Conservation (phyloP, 768 basidiomycete genomes). For the Leucocoprinus sp. region DNA sequence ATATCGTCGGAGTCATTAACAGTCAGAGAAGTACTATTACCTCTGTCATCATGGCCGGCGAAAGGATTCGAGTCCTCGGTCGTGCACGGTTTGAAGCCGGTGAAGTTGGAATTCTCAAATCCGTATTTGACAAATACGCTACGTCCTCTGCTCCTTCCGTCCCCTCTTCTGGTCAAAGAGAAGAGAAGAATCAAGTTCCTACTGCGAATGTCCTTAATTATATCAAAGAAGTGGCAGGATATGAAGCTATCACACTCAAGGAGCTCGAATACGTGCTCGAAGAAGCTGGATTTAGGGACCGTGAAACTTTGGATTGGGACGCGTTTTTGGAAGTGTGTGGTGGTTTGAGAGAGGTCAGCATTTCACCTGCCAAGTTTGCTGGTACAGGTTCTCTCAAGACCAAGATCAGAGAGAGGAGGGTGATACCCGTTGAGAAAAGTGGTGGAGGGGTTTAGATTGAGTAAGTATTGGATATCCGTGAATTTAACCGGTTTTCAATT, state of each 20-base stretch:
- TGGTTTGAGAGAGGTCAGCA: slow-evolving; percentile 59
- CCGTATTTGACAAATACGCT: slow-evolving; percentile 30
- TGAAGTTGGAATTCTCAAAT: slow-evolving; percentile 32
- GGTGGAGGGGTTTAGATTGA: slow-evolving; percentile 40
- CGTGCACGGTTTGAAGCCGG: slow-evolving; percentile 38
- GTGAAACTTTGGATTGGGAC: slow-evolving; percentile 61
- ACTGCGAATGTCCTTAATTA: slow-evolving; percentile 33
- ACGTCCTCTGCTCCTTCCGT: slow-evolving; percentile 4
- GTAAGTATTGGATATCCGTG: not conserved
- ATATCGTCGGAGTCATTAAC: slow-evolving; percentile 26
- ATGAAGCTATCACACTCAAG: slow-evolving; percentile 49
- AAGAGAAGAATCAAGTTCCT: slow-evolving; percentile 17
- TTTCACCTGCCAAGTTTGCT: slow-evolving; percentile 23
- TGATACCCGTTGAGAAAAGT: slow-evolving; percentile 48
- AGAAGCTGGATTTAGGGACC: slow-evolving; percentile 59
- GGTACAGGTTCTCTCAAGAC: not conserved
- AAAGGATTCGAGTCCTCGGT: slow-evolving; percentile 20
- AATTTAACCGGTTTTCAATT: no score
- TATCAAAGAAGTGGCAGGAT: slow-evolving; percentile 43
- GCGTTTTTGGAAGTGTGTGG: slow-evolving; percentile 88
- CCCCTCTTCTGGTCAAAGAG: not conserved
- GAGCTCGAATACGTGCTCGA: slow-evolving; percentile 71
- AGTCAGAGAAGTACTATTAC: not conserved
- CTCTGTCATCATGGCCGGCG: slow-evolving; percentile 3
- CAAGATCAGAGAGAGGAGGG: slow-evolving; percentile 24